A percentile compares a stretch with the other conserved stretches of the same genome.
phyloP scores from a whole-genome alignment of 2,329 filamentous ascomycete species.

The Fusarium sp. region DNA sequence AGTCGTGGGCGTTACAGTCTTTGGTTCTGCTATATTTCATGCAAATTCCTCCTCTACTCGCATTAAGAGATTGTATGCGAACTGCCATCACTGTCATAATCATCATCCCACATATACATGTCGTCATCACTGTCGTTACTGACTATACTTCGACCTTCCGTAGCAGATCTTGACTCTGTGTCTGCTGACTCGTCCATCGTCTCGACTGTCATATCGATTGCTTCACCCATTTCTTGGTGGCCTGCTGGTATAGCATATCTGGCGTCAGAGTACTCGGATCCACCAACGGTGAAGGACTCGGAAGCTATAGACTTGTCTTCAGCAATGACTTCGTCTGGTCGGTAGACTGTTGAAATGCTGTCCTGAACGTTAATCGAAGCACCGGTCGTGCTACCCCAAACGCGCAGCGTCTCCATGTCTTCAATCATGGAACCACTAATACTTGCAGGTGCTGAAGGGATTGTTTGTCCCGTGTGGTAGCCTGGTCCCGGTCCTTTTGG shows the following conservation, averaged over 20 bases:
- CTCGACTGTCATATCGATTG: conserved; percentile 45
- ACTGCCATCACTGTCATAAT: conserved; percentile 27
- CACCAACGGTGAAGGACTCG: conserved; percentile 53
- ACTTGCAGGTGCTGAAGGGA: conserved; percentile 53
- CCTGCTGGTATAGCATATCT: conserved; percentile 51
- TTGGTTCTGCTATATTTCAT: conserved; percentile 6
- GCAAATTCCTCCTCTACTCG: background rate
- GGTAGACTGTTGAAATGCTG: conserved; percentile 55
- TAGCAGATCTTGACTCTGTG: conserved; percentile 23
- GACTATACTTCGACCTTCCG: conserved; percentile 15
- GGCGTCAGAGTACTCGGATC: conserved; percentile 53
- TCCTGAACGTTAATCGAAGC: conserved; percentile 57
- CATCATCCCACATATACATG: conserved; percentile 26
- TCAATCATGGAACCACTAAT: conserved; percentile 53
- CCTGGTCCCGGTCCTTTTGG: conserved; percentile 61
- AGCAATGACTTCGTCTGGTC: conserved; percentile 50
- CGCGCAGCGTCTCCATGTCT: conserved; percentile 51
- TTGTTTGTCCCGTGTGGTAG: conserved; percentile 60
- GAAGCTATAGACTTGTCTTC: conserved; percentile 52
- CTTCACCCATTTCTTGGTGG: conserved; percentile 45
- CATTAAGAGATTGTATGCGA: conserved; percentile 19
- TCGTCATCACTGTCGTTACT: conserved; percentile 29
- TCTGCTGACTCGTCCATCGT: conserved; percentile 41
- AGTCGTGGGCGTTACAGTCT: background rate
- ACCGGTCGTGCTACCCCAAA: conserved; percentile 52